These are phyloP conservation scores for Cryptosporidium bovis DNA, from an alignment of 169 alveolate species.

Conservation along the genomic window DNA sequence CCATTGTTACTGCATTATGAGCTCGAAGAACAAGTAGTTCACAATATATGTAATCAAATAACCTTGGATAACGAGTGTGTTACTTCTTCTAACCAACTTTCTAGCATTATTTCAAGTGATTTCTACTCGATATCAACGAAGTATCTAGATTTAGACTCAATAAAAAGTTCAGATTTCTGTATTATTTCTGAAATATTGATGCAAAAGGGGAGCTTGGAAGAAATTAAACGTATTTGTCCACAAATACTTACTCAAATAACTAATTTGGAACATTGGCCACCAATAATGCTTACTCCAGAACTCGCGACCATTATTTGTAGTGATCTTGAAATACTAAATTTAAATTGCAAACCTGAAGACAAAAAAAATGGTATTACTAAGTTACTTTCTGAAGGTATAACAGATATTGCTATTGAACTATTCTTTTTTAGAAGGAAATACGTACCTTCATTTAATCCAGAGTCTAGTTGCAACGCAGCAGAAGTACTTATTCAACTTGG, in stretches of 20 bases:
- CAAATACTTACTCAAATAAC: slow-evolving; percentile 43
- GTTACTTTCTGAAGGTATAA: slow-evolving; percentile 24
- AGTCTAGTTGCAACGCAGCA: slow-evolving; percentile 53
- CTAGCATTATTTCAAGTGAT: slow-evolving; percentile 12
- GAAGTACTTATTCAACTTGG: slow-evolving; percentile 37
- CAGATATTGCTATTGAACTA: slow-evolving; percentile 38
- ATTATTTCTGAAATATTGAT: slow-evolving; percentile 43
- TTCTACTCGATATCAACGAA: slow-evolving; percentile 65
- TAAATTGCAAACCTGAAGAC: slow-evolving; percentile 13
- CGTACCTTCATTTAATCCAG: slow-evolving; percentile 29
- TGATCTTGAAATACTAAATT: slow-evolving; percentile 18
- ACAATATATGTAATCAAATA: slow-evolving; percentile 29
- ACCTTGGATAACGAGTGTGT: slow-evolving; percentile 10
- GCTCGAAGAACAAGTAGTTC: slow-evolving; percentile 27
- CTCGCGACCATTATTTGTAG: slow-evolving; percentile 24
- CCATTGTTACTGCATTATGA: slow-evolving; percentile 26
- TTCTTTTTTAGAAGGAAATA: slow-evolving; percentile 54
- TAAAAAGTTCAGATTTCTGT: slow-evolving; percentile 58
- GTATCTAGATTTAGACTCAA: slow-evolving; percentile 27
- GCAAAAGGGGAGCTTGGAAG: slow-evolving; percentile 36
- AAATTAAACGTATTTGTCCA: slow-evolving; percentile 37
- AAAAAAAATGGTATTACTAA: slow-evolving; percentile 31
- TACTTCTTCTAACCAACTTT: slow-evolving; percentile 3
- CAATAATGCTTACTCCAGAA: slow-evolving; percentile 58
- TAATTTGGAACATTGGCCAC: slow-evolving; percentile 70